phyloP scores from a whole-genome alignment of 345 rosid species.

The Eutrema japonicum region DNA sequence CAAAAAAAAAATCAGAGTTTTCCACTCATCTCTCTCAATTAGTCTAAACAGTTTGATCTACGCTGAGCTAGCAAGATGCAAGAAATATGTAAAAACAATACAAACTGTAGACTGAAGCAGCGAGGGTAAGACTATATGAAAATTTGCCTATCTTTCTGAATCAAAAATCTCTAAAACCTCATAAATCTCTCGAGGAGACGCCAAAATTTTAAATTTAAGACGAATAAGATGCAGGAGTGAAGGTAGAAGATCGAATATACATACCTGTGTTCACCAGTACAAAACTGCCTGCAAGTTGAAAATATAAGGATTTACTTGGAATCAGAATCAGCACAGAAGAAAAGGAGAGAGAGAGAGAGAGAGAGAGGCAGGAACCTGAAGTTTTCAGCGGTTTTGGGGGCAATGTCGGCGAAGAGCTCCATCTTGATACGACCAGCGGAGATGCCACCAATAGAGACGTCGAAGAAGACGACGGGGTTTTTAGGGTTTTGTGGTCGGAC shows the following conservation, averaged over 20 bases:
- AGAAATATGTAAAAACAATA: background rate
- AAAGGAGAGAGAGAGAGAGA: background rate
- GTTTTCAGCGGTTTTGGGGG: slow-evolving; percentile 91
- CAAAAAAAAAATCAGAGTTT: background rate
- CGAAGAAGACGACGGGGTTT: slow-evolving; percentile 97
- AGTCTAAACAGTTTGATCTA: background rate
- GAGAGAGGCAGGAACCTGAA: slow-evolving; percentile 59
- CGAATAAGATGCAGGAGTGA: slow-evolving; percentile 11
- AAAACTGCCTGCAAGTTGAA: slow-evolving; percentile 72
- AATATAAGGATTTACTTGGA: slow-evolving; percentile 3
- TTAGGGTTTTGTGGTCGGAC: slow-evolving; percentile 90
- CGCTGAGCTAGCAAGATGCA: background rate
- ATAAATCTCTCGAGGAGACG: background rate
- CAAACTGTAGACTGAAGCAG: slow-evolving; percentile 5
- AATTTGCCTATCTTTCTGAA: background rate
- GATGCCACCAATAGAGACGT: slow-evolving; percentile 83
- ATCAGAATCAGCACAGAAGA: slow-evolving; percentile 3
- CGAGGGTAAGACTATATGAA: background rate
- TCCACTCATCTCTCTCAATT: background rate
- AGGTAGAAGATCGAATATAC: slow-evolving; percentile 39
- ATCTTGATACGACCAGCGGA: slow-evolving; percentile 94
- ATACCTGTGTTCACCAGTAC: slow-evolving; percentile 94
- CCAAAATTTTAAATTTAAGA: background rate
- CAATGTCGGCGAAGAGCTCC: slow-evolving; percentile 97
- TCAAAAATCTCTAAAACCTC: slow-evolving; percentile 20